Base-by-base conservation (phyloP, 345 rosid genomes). In the Capsella bursapastoris region DNA sequence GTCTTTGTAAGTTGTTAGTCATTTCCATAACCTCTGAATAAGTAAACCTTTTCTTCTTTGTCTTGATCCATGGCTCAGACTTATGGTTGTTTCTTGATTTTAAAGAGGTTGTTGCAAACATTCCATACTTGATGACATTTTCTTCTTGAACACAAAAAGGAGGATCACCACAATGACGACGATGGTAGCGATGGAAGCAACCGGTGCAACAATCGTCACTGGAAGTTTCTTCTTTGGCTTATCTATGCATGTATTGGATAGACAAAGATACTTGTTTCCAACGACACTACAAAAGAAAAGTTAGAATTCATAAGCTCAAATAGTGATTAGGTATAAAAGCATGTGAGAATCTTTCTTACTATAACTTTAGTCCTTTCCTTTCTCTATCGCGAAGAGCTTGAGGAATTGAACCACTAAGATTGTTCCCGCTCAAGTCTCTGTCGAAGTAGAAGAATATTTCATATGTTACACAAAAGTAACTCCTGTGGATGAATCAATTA, bases 391-490 rank as follows among this genome's bases (percentile, higher is more conserved):
- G 40, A 69, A 86, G 79, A 3, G 45, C 70, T 37, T 11, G 22
- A 22, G 89, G 87, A 45, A 85, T 15, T 15, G 83, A 28, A 45
- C 89, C 85, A 15, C 47, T 65, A 45, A 82, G 74, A 4, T 74
- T 74, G 74, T 86, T 86, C 57, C 78, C 70, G 6, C 64, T 40
- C 32, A 80, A 67, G 72, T 86, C 76, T 61, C 89, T 84, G 74
- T 58, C 47, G 8, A 51, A 34, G 28, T 13, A 16, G 18, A 47
- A 35, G 31, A 41, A 50, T 8, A 29, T n/a, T 31, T 3, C 7
- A 34, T 27, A 38, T 14, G 45, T 15, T 22, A 51, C 31, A 31
- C 32, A 63, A 49, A 55, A 8, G 14, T 49, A 31, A 37, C 13
- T 47, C n/a, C 2, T 66, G 41, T 29, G 45, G 57, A 57, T 25